Percentiles rank a stretch among this genome's conserved stretches.
Conservation (phyloP, 768 basidiomycete species). For the Russula olivacea region DNA sequence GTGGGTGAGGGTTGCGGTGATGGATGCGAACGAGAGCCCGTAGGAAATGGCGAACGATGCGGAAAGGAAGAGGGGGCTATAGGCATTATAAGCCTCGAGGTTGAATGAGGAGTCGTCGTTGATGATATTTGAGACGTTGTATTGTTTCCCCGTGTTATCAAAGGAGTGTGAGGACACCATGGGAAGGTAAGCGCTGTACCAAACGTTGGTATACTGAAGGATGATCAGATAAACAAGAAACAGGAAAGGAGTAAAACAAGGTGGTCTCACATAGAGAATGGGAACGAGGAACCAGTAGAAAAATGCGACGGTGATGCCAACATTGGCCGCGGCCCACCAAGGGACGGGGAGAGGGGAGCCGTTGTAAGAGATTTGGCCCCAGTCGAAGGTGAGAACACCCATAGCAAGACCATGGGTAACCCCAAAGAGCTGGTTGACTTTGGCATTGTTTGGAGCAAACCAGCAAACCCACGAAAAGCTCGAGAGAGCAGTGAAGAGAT, state of each 20-base stretch:
- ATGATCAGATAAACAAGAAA: not conserved
- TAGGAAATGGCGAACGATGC: slow-evolving; percentile 71
- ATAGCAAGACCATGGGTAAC: slow-evolving; percentile 43
- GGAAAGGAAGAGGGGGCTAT: slow-evolving; percentile 59
- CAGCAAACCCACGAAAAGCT: slow-evolving; percentile 47
- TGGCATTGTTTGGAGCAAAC: slow-evolving; percentile 66
- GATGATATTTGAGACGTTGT: slow-evolving; percentile 55
- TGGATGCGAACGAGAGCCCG: slow-evolving; percentile 73
- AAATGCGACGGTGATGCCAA: slow-evolving; percentile 54
- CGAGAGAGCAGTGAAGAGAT: slow-evolving; percentile 29
- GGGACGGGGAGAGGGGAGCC: slow-evolving; percentile 70
- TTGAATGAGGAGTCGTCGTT: slow-evolving; percentile 51
- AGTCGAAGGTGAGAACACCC: slow-evolving; percentile 76
- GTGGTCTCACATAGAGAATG: slow-evolving; percentile 40
- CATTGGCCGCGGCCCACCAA: slow-evolving; percentile 79
- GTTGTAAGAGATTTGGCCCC: slow-evolving; percentile 69
- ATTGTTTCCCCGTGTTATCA: slow-evolving; percentile 53
- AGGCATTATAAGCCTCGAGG: slow-evolving; percentile 46
- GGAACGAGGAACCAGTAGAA: slow-evolving; percentile 68
- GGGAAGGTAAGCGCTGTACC: slow-evolving; percentile 30
- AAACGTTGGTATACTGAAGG: slow-evolving; percentile 31
- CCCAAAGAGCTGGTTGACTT: slow-evolving; percentile 73
- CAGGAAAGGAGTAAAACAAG: not conserved
- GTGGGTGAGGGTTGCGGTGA: slow-evolving; percentile 70
- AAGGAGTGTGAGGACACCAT: slow-evolving; percentile 62